Base-by-base conservation (phyloP, 441 rosid species). In the Erodium chrysanthum region DNA sequence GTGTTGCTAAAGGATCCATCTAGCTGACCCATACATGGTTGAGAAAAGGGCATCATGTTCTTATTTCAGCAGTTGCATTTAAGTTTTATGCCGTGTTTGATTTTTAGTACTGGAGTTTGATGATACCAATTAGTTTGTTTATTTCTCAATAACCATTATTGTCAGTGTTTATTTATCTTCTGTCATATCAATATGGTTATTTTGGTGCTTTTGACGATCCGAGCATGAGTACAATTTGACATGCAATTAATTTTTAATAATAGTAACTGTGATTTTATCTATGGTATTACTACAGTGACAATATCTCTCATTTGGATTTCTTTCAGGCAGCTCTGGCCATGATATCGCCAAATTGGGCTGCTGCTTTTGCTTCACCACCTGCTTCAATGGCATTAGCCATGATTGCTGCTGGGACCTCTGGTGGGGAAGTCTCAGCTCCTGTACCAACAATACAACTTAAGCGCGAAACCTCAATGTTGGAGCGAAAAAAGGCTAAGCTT, bases 381-480 rank as follows among this genome's bases (percentile, higher is more conserved):
- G 96, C 99, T 79, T 95, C 99, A 68, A 87, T 96, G 99, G 98
- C 99, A 46, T 80, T 96, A 81, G 97, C 99, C 62, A 96, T 96
- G 98, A 96, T 96, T 83, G 97, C 99, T 78, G 99, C 99, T 56
- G 99, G 99, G 66, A 97, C 99, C 80, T 86, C 97, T 59, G 99
- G 99, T 68, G 85, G 85, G 68, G 99, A 96, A 68, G 73, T 84
- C 68, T 85, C 91, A 0, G 85, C 91, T 80, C 94, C 97, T 58
- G 70, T 85, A 69, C 58, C 90, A 66, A 68, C 75, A 66, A 22
- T 86, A 71, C 92, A 81, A 42, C 92, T 92, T 69, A 90, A 76
- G 82, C 91, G 96, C 46, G 98, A 92, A 77, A 77, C 88, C 61
- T 91, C 97, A 69, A 66, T 89, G 84, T 91, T 89, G 74, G 96